Conservation (phyloP, 768 basidiomycete genomes). For the Lactarius pseudohatsudake region DNA sequence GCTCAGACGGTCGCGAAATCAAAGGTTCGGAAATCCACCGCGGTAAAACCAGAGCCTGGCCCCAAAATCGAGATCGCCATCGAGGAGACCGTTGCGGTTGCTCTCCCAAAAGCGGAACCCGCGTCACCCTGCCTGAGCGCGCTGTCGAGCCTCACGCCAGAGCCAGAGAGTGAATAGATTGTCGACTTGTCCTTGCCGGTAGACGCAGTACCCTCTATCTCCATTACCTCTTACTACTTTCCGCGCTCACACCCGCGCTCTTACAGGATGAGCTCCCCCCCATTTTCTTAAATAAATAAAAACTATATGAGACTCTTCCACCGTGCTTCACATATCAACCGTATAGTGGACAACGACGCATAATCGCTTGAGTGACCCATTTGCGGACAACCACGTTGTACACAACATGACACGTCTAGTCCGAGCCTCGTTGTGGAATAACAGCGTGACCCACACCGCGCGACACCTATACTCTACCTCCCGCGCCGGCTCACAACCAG, state of each 20-base stretch:
- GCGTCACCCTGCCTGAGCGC: constrained; percentile 14
- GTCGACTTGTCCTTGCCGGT: not conserved
- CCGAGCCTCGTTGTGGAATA: too few relatives aligned
- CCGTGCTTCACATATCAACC: not conserved
- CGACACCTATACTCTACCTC: too few relatives aligned
- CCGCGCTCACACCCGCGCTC: not conserved
- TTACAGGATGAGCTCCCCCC: not conserved
- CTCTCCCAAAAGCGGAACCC: constrained; percentile 12
- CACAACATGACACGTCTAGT: too few relatives aligned
- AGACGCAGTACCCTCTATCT: not conserved
- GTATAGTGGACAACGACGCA: not conserved
- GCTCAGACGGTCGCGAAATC: constrained; percentile 40
- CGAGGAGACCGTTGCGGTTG: constrained; percentile 32
- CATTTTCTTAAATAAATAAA: too few relatives aligned
- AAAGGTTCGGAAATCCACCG: constrained; percentile 24
- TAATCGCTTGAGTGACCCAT: too few relatives aligned
- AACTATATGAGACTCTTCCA: too few relatives aligned
- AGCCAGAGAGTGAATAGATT: constrained; percentile 16
- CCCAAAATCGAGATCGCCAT: constrained; percentile 44
- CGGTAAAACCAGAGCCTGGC: constrained; percentile 27
- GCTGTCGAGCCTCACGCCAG: constrained; percentile 18
- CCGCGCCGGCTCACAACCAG: too few relatives aligned
- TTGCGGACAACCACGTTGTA: too few relatives aligned
- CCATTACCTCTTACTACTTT: not conserved
- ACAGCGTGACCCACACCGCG: too few relatives aligned